Evolutionary conservation across 495 filamentous ascomycete species (phyloP).

Genomic region (Apodospora peruviana): DNA sequence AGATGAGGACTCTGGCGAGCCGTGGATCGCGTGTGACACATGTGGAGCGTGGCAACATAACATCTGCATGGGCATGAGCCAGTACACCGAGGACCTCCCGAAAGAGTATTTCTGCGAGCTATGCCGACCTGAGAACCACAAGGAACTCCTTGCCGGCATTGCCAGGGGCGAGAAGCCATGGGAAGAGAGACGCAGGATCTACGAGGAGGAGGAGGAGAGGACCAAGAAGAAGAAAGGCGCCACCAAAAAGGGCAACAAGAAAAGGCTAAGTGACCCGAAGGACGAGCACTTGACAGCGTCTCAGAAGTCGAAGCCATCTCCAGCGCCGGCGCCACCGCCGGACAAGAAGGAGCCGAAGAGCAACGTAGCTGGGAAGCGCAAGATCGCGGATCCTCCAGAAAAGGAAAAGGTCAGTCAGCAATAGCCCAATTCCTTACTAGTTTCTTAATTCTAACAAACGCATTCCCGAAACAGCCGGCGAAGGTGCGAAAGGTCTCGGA

Average conservation of each 20-base stretch:
- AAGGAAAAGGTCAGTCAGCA: slow-evolving; percentile 35
- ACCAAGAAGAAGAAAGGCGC: slow-evolving; percentile 44
- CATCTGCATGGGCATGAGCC: slow-evolving; percentile 82
- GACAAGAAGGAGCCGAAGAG: slow-evolving; percentile 34
- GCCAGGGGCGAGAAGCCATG: slow-evolving; percentile 76
- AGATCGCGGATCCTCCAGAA: slow-evolving; percentile 36
- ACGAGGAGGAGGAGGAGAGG: slow-evolving; percentile 34
- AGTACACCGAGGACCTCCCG: slow-evolving; percentile 67
- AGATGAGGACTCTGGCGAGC: slow-evolving; percentile 73
- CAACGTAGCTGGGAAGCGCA: slow-evolving; percentile 30
- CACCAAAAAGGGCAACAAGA: slow-evolving; percentile 43
- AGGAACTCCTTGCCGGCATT: slow-evolving; percentile 65
- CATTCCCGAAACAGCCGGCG: slow-evolving; percentile 3
- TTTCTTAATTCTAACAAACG: neutral
- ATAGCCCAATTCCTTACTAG: neutral
- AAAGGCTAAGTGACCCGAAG: slow-evolving; percentile 46
- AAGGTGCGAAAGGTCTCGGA: slow-evolving; percentile 52
- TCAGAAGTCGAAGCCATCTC: slow-evolving; percentile 35
- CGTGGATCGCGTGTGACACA: slow-evolving; percentile 85
- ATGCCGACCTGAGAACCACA: slow-evolving; percentile 79
- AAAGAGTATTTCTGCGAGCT: slow-evolving; percentile 84
- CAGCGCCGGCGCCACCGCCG: slow-evolving; percentile 26
- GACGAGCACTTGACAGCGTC: slow-evolving; percentile 30
- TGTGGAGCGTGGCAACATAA: slow-evolving; percentile 97
- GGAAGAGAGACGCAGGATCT: slow-evolving; percentile 61